A percentile compares a stretch with the other conserved stretches of the same genome.
Conservation (phyloP, 176 grass and related monocot species). For the Paspalum notatum region DNA sequence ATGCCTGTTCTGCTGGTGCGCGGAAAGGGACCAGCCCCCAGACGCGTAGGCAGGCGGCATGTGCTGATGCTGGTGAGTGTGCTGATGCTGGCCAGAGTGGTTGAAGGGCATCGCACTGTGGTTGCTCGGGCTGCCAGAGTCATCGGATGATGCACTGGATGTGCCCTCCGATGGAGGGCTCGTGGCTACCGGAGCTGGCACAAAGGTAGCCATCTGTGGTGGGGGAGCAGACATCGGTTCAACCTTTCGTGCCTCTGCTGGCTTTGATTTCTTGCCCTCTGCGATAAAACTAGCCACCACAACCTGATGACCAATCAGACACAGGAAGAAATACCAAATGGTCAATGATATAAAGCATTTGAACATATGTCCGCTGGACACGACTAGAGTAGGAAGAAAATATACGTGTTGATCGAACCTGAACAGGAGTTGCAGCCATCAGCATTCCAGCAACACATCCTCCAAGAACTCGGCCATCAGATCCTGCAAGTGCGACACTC, state of each 20-base stretch:
- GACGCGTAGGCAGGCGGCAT: conserved; percentile 65
- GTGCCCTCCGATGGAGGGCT: conserved; percentile 76
- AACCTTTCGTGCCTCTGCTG: conserved; percentile 62
- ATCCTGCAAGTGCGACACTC: conserved; percentile 90
- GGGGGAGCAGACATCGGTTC: conserved; percentile 66
- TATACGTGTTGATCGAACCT: conserved; percentile 45
- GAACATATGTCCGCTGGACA: background rate
- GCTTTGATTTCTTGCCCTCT: conserved; percentile 88
- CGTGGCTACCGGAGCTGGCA: conserved; percentile 52
- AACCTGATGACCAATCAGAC: conserved; percentile 50
- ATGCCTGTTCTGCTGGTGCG: conserved; percentile 75
- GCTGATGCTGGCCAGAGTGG: conserved; percentile 61
- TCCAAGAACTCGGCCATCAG: conserved; percentile 93
- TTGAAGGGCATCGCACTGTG: conserved; percentile 54
- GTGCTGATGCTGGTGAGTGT: conserved; percentile 57
- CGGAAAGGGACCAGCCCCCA: conserved; percentile 65
- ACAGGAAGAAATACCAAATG: background rate
- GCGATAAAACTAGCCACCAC: conserved; percentile 94
- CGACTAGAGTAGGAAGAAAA: background rate
- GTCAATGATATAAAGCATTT: background rate
- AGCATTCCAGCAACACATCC: conserved; percentile 98
- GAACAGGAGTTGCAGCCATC: conserved; percentile 83
- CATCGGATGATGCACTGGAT: conserved; percentile 70
- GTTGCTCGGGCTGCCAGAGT: conserved; percentile 78
- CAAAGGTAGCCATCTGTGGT: conserved; percentile 62